Evolutionary conservation across 2,329 filamentous ascomycete species (phyloP), one percentile per base, ranked within the genome.

Genomic region (Pseudocercospora crystallina): DNA sequence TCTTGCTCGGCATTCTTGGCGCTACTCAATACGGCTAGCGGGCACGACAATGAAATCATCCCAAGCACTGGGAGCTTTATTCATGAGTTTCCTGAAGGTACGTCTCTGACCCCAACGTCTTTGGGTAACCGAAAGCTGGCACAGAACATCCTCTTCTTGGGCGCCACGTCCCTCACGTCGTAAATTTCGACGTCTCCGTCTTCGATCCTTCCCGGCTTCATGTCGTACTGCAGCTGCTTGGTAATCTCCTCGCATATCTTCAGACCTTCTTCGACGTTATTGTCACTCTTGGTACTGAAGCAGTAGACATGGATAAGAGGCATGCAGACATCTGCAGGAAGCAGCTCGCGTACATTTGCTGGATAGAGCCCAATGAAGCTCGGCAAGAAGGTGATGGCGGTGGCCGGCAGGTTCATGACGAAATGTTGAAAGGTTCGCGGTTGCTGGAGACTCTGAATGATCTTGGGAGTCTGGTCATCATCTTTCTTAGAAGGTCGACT

Each of bases 101-200:
- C 20, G 15, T 54, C 38, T n/a, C 47, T 43, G 38, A 59, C 54
- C 9, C 91, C 94, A 5, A 96, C 89, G 62, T 89, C 84, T 31
- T 76, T 72, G 2, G 94, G 94, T 53, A 99, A 68, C 56, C 90
- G 82, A 72, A 99, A 97, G 60, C 84, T 95, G 29, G 90, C 92
- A 70, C 94, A 97, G 71, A 92, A 97, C 91, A 96, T 96, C 66
- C 87, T 82, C 78, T 99, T 99, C 65, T 89, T 86, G 5, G 94
- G 94, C 51, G 90, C 89, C 48, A 99, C 94, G 60, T 95, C 84
- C 58, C 94, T 80, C 31, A 97, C 90, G 68, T 84, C 81, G 49
- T 74, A 73, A 5, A 86, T 76, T 29, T 75, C 69, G 12, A 83
- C 70, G 34, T 81, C 80, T 5, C 76, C 69, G 52, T 87, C 83